These are phyloP conservation scores for Marasmius sp. DNA, from an alignment of 1,284 basidiomycete species.

Conservation along the genomic window DNA sequence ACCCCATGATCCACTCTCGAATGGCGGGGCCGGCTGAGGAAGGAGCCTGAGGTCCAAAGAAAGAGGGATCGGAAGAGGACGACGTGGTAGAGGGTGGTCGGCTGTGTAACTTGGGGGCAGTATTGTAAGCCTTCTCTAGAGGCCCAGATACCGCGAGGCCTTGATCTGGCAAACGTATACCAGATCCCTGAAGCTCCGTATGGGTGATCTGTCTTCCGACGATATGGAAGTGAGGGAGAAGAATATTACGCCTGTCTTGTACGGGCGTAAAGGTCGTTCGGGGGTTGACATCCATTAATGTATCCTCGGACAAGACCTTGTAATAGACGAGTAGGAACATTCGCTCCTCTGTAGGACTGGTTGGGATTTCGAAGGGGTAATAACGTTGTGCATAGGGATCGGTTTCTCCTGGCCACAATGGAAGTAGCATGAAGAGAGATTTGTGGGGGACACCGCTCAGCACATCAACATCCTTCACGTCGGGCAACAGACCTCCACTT, in stretches of 20 bases:
- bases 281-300: neutral
- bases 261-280: neutral
- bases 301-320: neutral
- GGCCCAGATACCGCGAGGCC: conserved; percentile 10
- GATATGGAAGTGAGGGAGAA: conserved; percentile 9
- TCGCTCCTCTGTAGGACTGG: conserved; percentile 1
- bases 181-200: conserved; percentile 8
- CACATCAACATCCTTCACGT: conserved; percentile 5
- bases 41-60: neutral
- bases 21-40: neutral
- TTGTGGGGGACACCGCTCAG: conserved; percentile 7
- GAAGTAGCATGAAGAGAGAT: conserved; percentile 13
- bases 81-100: neutral
- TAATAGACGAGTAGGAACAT: conserved; percentile 10
- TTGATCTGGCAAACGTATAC: conserved; percentile 12
- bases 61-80: neutral
- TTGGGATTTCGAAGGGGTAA: conserved; percentile 4
- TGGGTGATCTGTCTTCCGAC: conserved; percentile 8
- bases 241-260: conserved; percentile 1
- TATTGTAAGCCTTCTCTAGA: conserved; percentile 7
- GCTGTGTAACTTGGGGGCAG: neutral
- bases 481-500: conserved; percentile 10
- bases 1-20: conserved; percentile 4
- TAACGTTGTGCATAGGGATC: conserved; percentile 4
- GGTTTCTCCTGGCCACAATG: conserved; percentile 13